Conservation (phyloP, 1,139 yeast genomes). For the Blastobotrys proliferans region DNA sequence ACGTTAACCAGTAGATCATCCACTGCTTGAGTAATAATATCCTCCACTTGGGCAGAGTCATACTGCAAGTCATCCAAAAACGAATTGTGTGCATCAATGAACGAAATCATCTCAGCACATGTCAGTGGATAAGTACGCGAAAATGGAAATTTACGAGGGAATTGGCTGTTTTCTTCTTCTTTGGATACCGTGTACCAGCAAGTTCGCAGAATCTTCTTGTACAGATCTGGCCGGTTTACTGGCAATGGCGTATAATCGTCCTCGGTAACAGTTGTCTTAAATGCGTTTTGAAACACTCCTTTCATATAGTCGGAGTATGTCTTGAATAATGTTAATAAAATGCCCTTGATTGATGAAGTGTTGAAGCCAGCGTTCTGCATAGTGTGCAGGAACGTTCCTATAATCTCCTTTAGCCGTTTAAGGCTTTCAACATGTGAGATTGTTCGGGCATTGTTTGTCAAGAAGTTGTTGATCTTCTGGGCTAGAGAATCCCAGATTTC, state of each 20-base stretch:
- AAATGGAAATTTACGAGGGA: slow-evolving; percentile 82
- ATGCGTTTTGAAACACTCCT: slow-evolving; percentile 57
- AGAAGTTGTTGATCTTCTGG: slow-evolving; percentile 30
- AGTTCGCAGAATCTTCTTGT: slow-evolving; percentile 56
- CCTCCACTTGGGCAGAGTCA: slow-evolving; percentile 45
- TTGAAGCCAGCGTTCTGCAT: slow-evolving; percentile 69
- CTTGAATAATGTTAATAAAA: slow-evolving; percentile 56
- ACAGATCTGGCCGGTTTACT: slow-evolving; percentile 56
- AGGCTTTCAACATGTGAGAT: slow-evolving; percentile 37
- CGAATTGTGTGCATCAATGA: slow-evolving; percentile 55
- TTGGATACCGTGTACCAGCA: slow-evolving; percentile 63
- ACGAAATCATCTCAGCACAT: slow-evolving; percentile 67
- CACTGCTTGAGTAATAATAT: slow-evolving; percentile 47
- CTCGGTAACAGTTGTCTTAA: slow-evolving; percentile 58
- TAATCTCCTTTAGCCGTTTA: slow-evolving; percentile 48
- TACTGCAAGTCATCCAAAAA: slow-evolving; percentile 63
- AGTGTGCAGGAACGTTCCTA: slow-evolving; percentile 73
- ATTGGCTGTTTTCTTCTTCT: slow-evolving; percentile 42
- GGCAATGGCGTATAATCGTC: slow-evolving; percentile 89
- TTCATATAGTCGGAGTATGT: slow-evolving; percentile 57
- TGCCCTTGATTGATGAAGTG: slow-evolving; percentile 57
- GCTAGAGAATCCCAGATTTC: slow-evolving; percentile 74
- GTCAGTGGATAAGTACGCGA: slow-evolving; percentile 84
- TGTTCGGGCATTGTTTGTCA: slow-evolving; percentile 27
- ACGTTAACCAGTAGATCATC: slow-evolving; percentile 68